Evolutionary conservation across 2,329 filamentous ascomycete genomes (phyloP).

Genomic region (Diaporthe humulicola): DNA sequence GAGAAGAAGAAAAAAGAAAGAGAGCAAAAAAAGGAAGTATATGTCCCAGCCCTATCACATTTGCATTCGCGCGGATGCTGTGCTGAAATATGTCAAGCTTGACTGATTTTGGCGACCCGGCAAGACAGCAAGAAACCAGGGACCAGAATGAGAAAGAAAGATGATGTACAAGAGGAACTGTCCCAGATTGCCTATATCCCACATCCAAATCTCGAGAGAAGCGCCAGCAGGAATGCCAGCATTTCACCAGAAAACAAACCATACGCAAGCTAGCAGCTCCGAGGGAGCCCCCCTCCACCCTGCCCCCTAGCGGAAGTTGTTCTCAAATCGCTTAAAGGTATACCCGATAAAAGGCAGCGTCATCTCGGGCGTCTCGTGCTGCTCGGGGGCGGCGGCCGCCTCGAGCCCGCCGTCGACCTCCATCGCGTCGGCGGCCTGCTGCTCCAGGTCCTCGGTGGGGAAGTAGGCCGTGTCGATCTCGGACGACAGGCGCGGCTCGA

Average conservation of each 20-base stretch:
- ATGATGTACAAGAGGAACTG: background rate
- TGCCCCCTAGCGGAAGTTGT: slow-evolving; percentile 34
- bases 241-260: background rate
- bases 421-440: slow-evolving; percentile 50
- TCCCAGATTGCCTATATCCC: background rate
- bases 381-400: slow-evolving; percentile 22
- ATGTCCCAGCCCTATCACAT: background rate
- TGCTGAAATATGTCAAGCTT: background rate
- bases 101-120: background rate
- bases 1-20: background rate
- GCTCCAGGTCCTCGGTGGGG: slow-evolving; percentile 83
- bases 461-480: slow-evolving; percentile 85
- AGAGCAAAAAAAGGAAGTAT: background rate
- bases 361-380: slow-evolving; percentile 43
- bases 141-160: background rate
- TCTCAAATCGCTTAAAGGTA: slow-evolving; percentile 45
- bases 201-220: background rate
- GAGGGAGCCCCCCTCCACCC: background rate
- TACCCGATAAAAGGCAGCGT: slow-evolving; percentile 44
- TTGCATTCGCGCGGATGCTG: background rate
- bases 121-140: background rate
- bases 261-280: background rate
- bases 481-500: slow-evolving; percentile 79
- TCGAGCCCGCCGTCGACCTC: slow-evolving; percentile 22
- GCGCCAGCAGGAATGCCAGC: background rate